phyloP scores from a whole-genome alignment of 495 filamentous ascomycete species.

The Penicillium verhagenii region DNA sequence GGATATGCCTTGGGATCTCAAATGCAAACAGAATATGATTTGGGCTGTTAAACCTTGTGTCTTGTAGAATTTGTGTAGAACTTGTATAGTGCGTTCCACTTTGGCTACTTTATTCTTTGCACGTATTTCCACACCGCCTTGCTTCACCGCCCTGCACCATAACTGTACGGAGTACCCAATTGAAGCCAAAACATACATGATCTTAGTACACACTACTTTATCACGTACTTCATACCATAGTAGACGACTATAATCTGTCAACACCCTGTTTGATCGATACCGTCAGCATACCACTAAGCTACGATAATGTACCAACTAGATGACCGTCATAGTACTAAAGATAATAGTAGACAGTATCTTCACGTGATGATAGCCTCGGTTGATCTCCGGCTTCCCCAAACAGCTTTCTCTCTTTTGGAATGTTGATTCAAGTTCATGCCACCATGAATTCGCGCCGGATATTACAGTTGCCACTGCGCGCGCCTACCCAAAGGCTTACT shows the following conservation, averaged over 20 bases:
- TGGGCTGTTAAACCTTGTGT: not conserved
- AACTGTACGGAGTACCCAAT: no score
- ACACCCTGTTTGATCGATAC: not conserved
- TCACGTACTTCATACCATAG: no score
- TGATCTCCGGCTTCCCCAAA: not conserved
- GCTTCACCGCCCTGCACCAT: no score
- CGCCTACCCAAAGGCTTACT: not conserved
- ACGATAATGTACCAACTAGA: no score
- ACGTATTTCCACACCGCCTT: no score
- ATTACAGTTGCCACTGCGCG: constrained; percentile 25
- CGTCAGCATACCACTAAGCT: no score
- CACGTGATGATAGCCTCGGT: constrained; percentile 23
- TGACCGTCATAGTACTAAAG: not conserved
- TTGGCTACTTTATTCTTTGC: no score
- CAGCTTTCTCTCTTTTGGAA: not conserved
- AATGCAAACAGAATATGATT: not conserved
- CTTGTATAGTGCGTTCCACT: no score
- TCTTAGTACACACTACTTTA: no score
- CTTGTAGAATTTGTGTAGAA: no score
- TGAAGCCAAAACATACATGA: no score
- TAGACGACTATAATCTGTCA: no score
- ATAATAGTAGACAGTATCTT: not conserved
- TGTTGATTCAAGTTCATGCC: constrained; percentile 28
- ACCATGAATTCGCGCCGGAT: constrained; percentile 33
- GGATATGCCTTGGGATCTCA: not conserved